Evolutionary conservation across 1,284 basidiomycete species (phyloP).

Genomic region (Phellopilus nigrolimitatus): DNA sequence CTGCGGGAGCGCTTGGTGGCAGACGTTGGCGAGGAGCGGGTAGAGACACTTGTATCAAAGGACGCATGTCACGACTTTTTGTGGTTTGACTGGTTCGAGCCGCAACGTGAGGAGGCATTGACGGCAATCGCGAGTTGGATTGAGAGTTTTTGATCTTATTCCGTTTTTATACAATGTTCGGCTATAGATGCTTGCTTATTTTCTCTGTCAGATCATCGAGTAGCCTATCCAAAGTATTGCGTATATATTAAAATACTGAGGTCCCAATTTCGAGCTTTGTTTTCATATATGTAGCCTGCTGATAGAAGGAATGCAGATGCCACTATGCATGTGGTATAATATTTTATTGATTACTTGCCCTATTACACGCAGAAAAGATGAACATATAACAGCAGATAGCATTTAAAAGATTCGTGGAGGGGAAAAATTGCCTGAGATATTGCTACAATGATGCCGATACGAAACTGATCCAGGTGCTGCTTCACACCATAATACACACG

Average conservation of each 20-base stretch:
- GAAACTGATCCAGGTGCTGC: background rate
- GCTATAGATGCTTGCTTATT: too few relatives aligned
- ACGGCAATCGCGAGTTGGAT: conserved; percentile 10
- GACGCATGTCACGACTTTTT: conserved; percentile 26
- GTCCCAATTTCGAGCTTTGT: too few relatives aligned
- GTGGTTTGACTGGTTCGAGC: conserved; percentile 11
- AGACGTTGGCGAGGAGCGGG: conserved; percentile 21
- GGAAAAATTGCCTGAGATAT: conserved; percentile 7
- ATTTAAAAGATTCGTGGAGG: background rate
- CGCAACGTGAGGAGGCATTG: conserved; percentile 12
- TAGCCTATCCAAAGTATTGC: background rate
- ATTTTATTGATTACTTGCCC: background rate
- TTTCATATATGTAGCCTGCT: too few relatives aligned
- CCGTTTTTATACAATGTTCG: background rate
- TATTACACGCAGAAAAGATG: background rate
- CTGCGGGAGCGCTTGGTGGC: conserved; percentile 38
- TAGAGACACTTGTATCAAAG: conserved; percentile 19
- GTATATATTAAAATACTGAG: too few relatives aligned
- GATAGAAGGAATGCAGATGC: too few relatives aligned
- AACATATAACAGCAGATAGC: background rate
- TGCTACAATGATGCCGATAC: background rate
- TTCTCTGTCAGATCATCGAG: background rate
- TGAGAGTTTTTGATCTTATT: background rate
- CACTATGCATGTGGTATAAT: too few relatives aligned
- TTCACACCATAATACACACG: background rate